Base-by-base conservation (phyloP, 2,329 filamentous ascomycete species). In the Cladosporium sp. region DNA sequence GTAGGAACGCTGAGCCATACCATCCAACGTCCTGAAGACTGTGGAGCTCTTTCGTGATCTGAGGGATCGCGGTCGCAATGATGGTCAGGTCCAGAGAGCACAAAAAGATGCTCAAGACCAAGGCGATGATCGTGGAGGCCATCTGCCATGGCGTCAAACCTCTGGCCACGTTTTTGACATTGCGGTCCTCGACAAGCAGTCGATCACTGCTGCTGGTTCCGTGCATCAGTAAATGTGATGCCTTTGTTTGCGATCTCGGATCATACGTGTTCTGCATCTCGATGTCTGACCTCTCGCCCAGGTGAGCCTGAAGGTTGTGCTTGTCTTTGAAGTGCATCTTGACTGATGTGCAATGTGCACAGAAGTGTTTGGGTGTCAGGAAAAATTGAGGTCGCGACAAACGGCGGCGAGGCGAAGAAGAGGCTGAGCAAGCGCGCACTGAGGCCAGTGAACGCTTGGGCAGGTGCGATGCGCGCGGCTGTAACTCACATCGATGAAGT, bases 21-120 rank as follows among this genome's bases (percentile, higher is more conserved):
- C 78, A 81, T 20, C 75, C 76, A 14, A 80, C 73, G 59, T 80
- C 77, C 3, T 72, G 67, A 28, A 78, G 67, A 1, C 75, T 74
- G 40, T 78, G 68, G 64, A 81, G 80, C 34, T 80, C 68, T 62
- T 80, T 73, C 0, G 78, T 79, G 52, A 81, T 80, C 15, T 68
- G 70, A 14, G 78, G 78, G 34, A 80, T 78, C 2, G 78, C 78
- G 1, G 75, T 79, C 7, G 75, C 73, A 37, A 80, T 74, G 60
- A 74, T 74, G 39, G 67, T 67, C 4, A 61, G 56, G 56, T 70
- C 63, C 50, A 69, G 60, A 14, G 64, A 64, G 60, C 73, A 66
- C 51, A 65, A 69, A 60, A 73, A 72, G n/a, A 66, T 62, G 42
- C 60, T 55, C n/a, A 64, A 55, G 28, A 60, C 19, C 11, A 64